Percentiles rank a stretch among this genome's conserved stretches.
These are phyloP conservation scores for Hypoxylon sp. DNA, from an alignment of 2,329 filamentous ascomycete genomes.

Conservation along the genomic window DNA sequence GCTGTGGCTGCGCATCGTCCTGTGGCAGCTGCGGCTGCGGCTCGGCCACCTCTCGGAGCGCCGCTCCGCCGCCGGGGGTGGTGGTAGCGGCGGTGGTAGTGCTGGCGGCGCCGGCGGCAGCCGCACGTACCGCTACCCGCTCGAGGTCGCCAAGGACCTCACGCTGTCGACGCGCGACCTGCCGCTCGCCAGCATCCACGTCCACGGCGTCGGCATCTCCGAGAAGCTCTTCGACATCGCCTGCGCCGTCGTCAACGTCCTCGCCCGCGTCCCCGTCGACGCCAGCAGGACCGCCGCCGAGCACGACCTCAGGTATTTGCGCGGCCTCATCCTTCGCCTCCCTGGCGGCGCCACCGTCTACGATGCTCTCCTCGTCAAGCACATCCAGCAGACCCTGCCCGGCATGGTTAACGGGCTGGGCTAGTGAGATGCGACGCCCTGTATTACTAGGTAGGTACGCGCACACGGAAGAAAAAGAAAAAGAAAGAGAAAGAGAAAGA, in stretches of 20 bases:
- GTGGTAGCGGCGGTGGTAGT: no score
- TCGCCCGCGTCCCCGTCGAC: conserved; percentile 51
- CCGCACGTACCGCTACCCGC: conserved; percentile 53
- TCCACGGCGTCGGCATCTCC: conserved; percentile 56
- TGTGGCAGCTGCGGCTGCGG: conserved; percentile 55
- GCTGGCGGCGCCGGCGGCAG: conserved; percentile 37
- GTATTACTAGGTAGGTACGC: no score
- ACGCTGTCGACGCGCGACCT: conserved; percentile 51
- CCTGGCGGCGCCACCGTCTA: conserved; percentile 51
- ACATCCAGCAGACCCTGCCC: conserved; percentile 39
- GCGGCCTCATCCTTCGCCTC: conserved; percentile 49
- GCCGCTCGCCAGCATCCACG: conserved; percentile 49
- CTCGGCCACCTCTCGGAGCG: conserved; percentile 50
- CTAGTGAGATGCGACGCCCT: conserved; percentile 4
- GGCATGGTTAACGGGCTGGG: conserved; percentile 19
- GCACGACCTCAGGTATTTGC: conserved; percentile 50
- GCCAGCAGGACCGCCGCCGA: conserved; percentile 42
- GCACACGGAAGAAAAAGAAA: no score
- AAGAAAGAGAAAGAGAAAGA: no score
- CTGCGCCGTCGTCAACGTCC: conserved; percentile 54
- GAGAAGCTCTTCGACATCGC: conserved; percentile 57
- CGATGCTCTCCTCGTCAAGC: conserved; percentile 51
- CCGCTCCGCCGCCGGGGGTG: no score
- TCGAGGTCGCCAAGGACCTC: conserved; percentile 52
- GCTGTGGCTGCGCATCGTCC: conserved; percentile 54